Percentiles rank a stretch among this genome's conserved stretches.
These are phyloP conservation scores for Chlorella sp. DNA, from an alignment of 139 green algal genomes.

Conservation along the genomic window DNA sequence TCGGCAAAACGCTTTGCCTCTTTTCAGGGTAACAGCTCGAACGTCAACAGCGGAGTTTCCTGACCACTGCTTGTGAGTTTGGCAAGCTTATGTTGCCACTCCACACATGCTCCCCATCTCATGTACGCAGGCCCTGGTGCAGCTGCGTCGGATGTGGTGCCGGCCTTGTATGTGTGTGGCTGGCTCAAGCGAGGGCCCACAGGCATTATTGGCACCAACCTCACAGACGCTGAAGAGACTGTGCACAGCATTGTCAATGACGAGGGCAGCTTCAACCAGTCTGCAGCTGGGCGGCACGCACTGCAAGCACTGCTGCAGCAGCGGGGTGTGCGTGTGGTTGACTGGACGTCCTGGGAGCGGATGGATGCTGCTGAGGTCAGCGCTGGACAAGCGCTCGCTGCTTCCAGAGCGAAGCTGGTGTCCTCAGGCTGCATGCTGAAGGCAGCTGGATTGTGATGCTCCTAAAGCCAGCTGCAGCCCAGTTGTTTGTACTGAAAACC, in stretches of 20 bases:
- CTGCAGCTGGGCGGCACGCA: not conserved
- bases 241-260: constrained; percentile 54
- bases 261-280: not conserved
- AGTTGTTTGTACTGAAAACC: no score
- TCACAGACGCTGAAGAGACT: constrained; percentile 77
- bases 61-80: no score
- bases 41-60: no score
- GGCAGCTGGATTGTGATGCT: no score
- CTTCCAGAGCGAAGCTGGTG: no score
- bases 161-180: constrained; percentile 76
- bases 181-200: constrained; percentile 85
- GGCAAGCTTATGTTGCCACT: no score
- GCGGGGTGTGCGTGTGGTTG: constrained; percentile 31
- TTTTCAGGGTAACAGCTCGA: no score
- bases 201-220: constrained; percentile 90
- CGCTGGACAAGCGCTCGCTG: constrained; percentile 18
- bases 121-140: no score
- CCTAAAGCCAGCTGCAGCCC: no score
- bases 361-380: constrained; percentile 51
- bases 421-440: no score
- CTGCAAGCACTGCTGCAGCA: constrained; percentile 42
- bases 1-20: no score
- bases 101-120: no score
- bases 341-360: constrained; percentile 40
- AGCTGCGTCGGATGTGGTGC: constrained; percentile 9